Evolutionary conservation across 192 early-diverging fungal species (phyloP), one percentile per base, ranked within the genome.

Genomic region (Backusella australiensis): DNA sequence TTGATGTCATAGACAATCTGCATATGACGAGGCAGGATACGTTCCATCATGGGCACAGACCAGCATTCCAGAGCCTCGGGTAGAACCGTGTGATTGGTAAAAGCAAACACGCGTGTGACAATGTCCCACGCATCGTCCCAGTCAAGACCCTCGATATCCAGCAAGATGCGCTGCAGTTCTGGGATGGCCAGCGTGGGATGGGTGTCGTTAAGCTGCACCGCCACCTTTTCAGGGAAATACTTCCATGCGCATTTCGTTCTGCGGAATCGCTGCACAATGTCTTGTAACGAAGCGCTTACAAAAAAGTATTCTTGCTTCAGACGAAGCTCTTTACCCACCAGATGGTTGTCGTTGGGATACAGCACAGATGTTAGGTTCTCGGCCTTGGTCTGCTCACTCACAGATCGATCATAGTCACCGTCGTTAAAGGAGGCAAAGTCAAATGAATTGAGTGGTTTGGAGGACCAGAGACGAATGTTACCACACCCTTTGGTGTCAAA

Each of bases 1-100:
- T 99, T 99, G 89, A 99, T 94, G 82, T 99, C 97, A 81, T 97
- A 99, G 82, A 99, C 98, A 82, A 99, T 98, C 83, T 95, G 94
- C 95, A 99, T 93, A 84, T 97, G 96, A 73, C 97, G 91, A 39
- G 97, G 97, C 77, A 99, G 88, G 32, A 99, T 89, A 78, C 97
- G 92, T 80, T 91, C 87, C 76, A 99, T 81, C 87, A 97, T 93
- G 6, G 96, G 95, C 59, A 98, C 96, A 7, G 97, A 90, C 97
- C 97, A 99, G 79, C 91, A 92, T 86, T 99, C 97, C 86, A 99
- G 90, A 56, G 97, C 97, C 85, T 99, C 97, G 68, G 97, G 97
- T 73, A 99, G 89, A 29, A 99, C 95, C 2, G 97, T 99, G 89
- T 99, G 97, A 88, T 99, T 99, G 77, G 97, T 99, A 82, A 97